A percentile compares a stretch with the other conserved stretches of the same genome.
Conservation (phyloP, 2,329 filamentous ascomycete species). For the Alternaria sp. region DNA sequence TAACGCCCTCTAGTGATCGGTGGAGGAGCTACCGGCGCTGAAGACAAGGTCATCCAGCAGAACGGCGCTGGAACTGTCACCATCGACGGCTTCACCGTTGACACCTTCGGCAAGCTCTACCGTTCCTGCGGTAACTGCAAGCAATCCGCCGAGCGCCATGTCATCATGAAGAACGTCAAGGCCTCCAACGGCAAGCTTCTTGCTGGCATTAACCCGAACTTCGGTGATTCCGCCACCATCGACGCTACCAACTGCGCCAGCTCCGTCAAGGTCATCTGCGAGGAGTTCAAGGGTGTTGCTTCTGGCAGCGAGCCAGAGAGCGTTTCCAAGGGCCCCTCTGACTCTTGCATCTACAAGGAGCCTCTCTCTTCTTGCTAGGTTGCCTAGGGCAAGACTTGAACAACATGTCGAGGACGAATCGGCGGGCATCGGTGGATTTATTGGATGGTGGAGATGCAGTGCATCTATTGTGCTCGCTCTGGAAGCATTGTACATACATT, state of each 20-base stretch:
- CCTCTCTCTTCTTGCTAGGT: slow-evolving; percentile 29
- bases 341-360: slow-evolving; percentile 33
- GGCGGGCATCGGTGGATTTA: background rate
- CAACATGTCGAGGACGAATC: background rate
- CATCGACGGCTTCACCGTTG: slow-evolving; percentile 43
- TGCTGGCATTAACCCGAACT: slow-evolving; percentile 60
- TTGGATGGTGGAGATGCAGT: background rate
- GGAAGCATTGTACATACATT: slow-evolving; percentile 8
- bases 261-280: slow-evolving; percentile 38
- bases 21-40: slow-evolving; percentile 48
- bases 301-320: slow-evolving; percentile 37
- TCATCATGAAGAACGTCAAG: slow-evolving; percentile 54
- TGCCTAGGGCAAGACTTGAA: background rate
- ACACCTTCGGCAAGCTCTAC: slow-evolving; percentile 51
- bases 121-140: slow-evolving; percentile 58
- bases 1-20: slow-evolving; percentile 40
- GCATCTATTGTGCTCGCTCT: slow-evolving; percentile 6
- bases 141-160: slow-evolving; percentile 52
- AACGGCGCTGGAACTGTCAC: slow-evolving; percentile 51
- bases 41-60: slow-evolving; percentile 54
- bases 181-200: slow-evolving; percentile 53
- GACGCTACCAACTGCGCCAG: slow-evolving; percentile 43
- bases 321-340: slow-evolving; percentile 35
- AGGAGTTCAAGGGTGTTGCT: slow-evolving; percentile 42
- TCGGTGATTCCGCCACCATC: slow-evolving; percentile 58